phyloP scores from a whole-genome alignment of 2,329 filamentous ascomycete species.

The Trichoderma polysporum region DNA sequence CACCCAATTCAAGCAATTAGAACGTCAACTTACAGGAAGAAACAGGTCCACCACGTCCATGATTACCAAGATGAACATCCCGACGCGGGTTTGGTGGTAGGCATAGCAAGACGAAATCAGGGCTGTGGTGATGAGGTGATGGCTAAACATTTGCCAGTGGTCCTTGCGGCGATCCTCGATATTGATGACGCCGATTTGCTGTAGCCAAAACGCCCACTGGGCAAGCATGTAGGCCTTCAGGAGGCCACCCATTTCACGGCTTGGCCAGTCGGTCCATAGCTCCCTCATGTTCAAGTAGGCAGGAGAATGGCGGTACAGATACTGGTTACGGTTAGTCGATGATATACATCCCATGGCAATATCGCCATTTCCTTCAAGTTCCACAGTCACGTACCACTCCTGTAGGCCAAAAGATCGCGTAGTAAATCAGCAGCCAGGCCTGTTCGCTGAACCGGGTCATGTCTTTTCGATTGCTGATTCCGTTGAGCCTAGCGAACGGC shows the following conservation, averaged over 20 bases:
- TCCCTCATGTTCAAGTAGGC: slow-evolving; percentile 76
- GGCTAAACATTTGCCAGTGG: slow-evolving; percentile 91
- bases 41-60: slow-evolving; percentile 94
- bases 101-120: slow-evolving; percentile 81
- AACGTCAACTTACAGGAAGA: slow-evolving; percentile 64
- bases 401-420: slow-evolving; percentile 74
- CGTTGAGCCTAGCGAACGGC: slow-evolving; percentile 70
- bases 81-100: slow-evolving; percentile 83
- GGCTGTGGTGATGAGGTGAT: slow-evolving; percentile 85
- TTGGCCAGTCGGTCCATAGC: slow-evolving; percentile 84
- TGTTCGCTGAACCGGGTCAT: slow-evolving; percentile 88
- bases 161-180: slow-evolving; percentile 95
- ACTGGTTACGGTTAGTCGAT: slow-evolving; percentile 49
- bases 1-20: background rate
- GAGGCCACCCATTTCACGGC: slow-evolving; percentile 68
- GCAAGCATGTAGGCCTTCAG: slow-evolving; percentile 89
- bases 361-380: background rate
- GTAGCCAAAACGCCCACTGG: slow-evolving; percentile 89
- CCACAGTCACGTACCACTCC: slow-evolving; percentile 67
- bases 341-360: background rate
- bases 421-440: slow-evolving; percentile 86
- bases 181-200: slow-evolving; percentile 91
- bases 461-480: slow-evolving; percentile 74
- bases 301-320: slow-evolving; percentile 73
- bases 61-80: slow-evolving; percentile 81